Evolutionary conservation across 345 rosid genomes (phyloP), one percentile per base, ranked within the genome.

Genomic region (Citrus hindsii): DNA sequence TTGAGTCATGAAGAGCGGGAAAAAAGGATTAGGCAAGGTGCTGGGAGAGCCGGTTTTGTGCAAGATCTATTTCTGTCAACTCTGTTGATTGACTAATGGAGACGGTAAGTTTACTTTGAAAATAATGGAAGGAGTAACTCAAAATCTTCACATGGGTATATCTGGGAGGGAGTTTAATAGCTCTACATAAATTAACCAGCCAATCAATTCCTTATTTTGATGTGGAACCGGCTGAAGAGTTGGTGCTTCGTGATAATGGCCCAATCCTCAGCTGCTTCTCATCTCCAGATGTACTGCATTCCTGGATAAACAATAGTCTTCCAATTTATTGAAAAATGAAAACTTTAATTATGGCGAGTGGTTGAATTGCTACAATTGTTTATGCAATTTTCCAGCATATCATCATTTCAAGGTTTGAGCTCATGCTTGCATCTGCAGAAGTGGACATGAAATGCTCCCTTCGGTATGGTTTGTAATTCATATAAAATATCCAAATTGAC

Each of bases 1-100:
- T 80, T 90, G 88, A 90, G 91, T 74, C 46, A 33, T 1, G 91
- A 90, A 79, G 93, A 90, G 78, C 84, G 90, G 56, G 86, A 86
- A 75, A 83, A 85, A 83, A 83, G 89, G 86, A 84, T 88, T 72
- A 83, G 28, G 77, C 90, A 85, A 80, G 91, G 88, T 55, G 75
- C 82, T 1, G 91, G 90, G 64, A 88, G 91, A 84, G 86, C 86
- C 38, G 81, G 89, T 69, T 88, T 89, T 56, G 67, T 89, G 81
- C 92, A 89, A 83, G 87, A 87, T 79, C 80, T 89, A 37, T 74
- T 89, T 60, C 81, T 89, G 61, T 84, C 92, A 32, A 85, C 90
- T 67, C 77, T 89, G 71, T 65, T 72, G 62, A 66, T 38, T 16
- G 82, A 87, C 76, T 86, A 77, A 83, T 48, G 21, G 69, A 73